A percentile compares a stretch with the other conserved stretches of the same genome.
Evolutionary conservation across 495 filamentous ascomycete species (phyloP).

Genomic region (Lasiosphaeris hirsuta): DNA sequence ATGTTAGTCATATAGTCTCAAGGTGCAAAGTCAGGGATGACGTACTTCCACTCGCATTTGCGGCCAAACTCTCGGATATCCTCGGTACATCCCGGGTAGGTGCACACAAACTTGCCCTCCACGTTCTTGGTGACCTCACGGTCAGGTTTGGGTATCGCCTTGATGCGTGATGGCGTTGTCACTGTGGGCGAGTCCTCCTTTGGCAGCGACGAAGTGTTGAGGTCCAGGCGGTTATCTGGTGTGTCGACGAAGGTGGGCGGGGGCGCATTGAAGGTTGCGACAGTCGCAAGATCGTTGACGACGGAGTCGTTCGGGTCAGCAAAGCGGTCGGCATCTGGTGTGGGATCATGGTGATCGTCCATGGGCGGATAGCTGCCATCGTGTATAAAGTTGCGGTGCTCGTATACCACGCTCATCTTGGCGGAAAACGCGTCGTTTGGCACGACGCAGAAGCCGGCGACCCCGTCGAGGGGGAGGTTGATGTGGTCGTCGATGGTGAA

Average conservation of each 20-base stretch:
- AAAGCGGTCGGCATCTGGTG: constrained; percentile 25
- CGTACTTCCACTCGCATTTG: constrained; percentile 92
- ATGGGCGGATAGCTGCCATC: constrained; percentile 35
- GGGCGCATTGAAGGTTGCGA: constrained; percentile 28
- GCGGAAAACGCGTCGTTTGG: constrained; percentile 11
- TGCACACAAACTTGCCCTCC: constrained; percentile 69
- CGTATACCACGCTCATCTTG: constrained; percentile 44
- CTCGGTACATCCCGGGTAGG: constrained; percentile 55
- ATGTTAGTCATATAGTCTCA: constrained; percentile 11
- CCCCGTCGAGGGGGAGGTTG: not conserved
- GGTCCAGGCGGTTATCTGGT: constrained; percentile 22
- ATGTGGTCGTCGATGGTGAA: not conserved
- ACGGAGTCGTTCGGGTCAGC: constrained; percentile 31
- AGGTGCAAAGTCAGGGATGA: constrained; percentile 14
- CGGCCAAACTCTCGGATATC: constrained; percentile 62
- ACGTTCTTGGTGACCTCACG: constrained; percentile 52
- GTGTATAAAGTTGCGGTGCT: constrained; percentile 36
- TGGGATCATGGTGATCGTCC: constrained; percentile 27
- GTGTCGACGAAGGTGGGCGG: constrained; percentile 18
- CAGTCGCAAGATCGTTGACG: constrained; percentile 27
- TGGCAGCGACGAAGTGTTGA: constrained; percentile 11
- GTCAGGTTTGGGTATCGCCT: constrained; percentile 49
- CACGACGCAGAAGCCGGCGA: constrained; percentile 8
- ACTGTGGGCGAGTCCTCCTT: constrained; percentile 26
- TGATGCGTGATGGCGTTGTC: constrained; percentile 36